Evolutionary conservation across 164 flowering plant genomes (phyloP).

Genomic region (Magnolia sinica): DNA sequence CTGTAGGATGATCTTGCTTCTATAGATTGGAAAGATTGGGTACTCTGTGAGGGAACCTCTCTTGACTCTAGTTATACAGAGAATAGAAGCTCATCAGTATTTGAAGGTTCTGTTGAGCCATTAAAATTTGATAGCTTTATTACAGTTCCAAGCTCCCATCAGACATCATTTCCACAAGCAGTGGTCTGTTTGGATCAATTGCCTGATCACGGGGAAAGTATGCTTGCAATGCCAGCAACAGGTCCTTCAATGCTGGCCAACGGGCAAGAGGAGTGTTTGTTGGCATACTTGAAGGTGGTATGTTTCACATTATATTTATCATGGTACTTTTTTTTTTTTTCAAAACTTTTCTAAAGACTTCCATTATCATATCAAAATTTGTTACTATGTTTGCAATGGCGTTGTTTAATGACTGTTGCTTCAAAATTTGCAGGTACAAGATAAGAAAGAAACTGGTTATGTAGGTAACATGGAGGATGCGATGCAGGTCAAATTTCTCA

Average conservation of each 20-base stretch:
- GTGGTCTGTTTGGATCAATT: conserved; percentile 17
- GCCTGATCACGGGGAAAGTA: conserved; percentile 8
- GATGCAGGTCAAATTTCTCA: conserved; percentile 15
- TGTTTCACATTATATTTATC: conserved; percentile 2
- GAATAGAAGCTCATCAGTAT: conserved; percentile 23
- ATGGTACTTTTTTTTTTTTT: neutral
- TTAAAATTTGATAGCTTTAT: conserved; percentile 40
- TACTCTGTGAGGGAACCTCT: conserved; percentile 37
- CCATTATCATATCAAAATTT: neutral
- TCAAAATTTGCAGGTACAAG: conserved; percentile 28
- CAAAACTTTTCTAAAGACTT: neutral
- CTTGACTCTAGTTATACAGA: conserved; percentile 17
- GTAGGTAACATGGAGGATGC: conserved; percentile 10
- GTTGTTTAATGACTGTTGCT: neutral
- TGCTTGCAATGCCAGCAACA: conserved; percentile 5
- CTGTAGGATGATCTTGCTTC: conserved; percentile 46
- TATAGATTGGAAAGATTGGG: conserved; percentile 77
- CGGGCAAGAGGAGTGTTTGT: conserved; percentile 20
- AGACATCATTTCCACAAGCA: conserved; percentile 15
- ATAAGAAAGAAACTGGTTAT: conserved; percentile 18
- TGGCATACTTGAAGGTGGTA: conserved; percentile 24
- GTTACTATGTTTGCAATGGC: neutral
- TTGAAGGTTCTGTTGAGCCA: conserved; percentile 38
- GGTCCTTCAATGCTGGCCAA: conserved; percentile 17
- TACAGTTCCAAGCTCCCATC: conserved; percentile 10